Percentiles rank a stretch among this genome's conserved stretches.
Conservation (phyloP, 768 basidiomycete species). For the Mycena indigotica region DNA sequence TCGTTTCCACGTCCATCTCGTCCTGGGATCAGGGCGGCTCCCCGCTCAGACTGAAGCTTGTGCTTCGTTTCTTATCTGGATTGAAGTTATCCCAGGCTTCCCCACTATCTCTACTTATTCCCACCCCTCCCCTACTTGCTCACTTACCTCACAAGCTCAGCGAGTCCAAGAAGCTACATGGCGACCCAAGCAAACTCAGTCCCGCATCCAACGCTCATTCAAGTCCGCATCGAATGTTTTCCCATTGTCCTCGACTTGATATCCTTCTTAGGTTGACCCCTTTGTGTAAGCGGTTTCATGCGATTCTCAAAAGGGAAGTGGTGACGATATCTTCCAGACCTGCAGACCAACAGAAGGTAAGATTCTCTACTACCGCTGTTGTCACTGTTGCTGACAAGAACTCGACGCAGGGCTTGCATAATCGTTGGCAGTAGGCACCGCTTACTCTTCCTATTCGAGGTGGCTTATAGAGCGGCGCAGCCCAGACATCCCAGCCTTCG, state of each 20-base stretch:
- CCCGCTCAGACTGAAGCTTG: no score
- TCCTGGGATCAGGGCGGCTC: no score
- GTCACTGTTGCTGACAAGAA: not conserved
- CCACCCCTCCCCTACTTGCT: no score
- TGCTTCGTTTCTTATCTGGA: no score
- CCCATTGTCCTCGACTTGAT: not conserved
- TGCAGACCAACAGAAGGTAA: conserved; percentile 63
- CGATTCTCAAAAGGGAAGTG: no score
- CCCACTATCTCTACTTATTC: no score
- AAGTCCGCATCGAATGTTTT: conserved; percentile 38
- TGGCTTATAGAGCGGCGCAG: no score
- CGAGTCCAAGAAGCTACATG: no score
- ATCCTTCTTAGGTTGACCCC: conserved; percentile 59
- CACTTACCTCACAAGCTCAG: no score
- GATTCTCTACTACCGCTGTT: conserved; percentile 1
- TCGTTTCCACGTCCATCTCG: no score
- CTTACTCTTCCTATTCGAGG: no score
- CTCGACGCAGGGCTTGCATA: conserved; percentile 61
- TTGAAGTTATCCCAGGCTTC: no score
- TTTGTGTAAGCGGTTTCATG: conserved; percentile 57
- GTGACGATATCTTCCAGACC: conserved; percentile 27
- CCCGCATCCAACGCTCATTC: conserved; percentile 58
- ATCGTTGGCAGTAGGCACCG: conserved; percentile 80
- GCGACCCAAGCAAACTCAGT: conserved; percentile 65
- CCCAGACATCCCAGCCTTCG: conserved; percentile 65